Percentiles rank a stretch among this genome's conserved stretches.
Conservation (phyloP, 768 basidiomycete genomes). For the Gymnopilus dilepis region DNA sequence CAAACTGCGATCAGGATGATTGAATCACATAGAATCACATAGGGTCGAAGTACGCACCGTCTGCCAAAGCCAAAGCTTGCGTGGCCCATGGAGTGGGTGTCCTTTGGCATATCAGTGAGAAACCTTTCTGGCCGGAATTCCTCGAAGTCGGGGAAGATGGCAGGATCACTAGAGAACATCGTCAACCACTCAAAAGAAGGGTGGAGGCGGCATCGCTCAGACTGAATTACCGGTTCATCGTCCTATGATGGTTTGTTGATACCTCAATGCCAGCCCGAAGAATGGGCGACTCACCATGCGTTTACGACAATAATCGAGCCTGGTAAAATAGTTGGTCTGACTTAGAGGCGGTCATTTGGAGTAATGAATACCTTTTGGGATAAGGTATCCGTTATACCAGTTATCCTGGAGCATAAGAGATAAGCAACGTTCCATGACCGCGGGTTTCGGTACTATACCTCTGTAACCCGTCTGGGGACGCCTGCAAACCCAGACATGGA, state of each 20-base stretch:
- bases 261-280: not conserved
- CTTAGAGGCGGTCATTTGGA: no score
- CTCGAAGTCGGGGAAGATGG: slow-evolving; percentile 7
- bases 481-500: no score
- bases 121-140: slow-evolving; percentile 15
- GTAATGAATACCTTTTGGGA: slow-evolving; percentile 43
- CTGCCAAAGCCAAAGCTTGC: slow-evolving; percentile 33
- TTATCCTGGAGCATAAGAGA: no score
- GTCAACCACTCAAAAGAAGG: no score
- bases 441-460: no score
- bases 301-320: slow-evolving; percentile 2
- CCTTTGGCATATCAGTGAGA: not conserved
- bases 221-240: slow-evolving; percentile 10
- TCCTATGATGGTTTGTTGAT: not conserved
- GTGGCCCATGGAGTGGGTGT: slow-evolving; percentile 24
- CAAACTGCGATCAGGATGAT: not conserved
- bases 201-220: no score
- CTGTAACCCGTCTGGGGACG: no score
- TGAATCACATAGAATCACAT: not conserved
- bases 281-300: not conserved
- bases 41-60: not conserved
- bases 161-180: slow-evolving; percentile 1
- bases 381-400: slow-evolving; percentile 44
- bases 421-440: no score
- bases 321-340: no score